Percentiles rank a stretch among this genome's conserved stretches.
These are phyloP conservation scores for Neocatenulostroma microsporum DNA, from an alignment of 2,329 filamentous ascomycete genomes.

Conservation along the genomic window DNA sequence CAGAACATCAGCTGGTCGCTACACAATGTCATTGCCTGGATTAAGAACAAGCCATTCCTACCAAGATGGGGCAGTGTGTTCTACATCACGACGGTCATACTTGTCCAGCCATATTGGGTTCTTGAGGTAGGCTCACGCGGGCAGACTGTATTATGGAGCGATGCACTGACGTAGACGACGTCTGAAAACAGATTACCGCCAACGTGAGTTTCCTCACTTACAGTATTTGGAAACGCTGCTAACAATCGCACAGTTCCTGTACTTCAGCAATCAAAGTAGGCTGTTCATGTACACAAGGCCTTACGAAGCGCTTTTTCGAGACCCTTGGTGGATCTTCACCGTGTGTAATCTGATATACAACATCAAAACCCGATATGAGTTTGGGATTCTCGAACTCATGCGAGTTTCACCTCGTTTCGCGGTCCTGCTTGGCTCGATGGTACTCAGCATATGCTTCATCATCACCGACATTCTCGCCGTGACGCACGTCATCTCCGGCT, in stretches of 20 bases:
- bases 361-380: constrained; percentile 55
- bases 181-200: constrained; percentile 1
- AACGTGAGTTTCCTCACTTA: neutral
- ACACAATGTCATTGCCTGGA: constrained; percentile 61
- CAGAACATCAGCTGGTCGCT: constrained; percentile 52
- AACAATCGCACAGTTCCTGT: constrained; percentile 32
- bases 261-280: constrained; percentile 39
- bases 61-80: constrained; percentile 38
- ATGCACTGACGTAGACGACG: no score
- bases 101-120: constrained; percentile 57
- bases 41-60: constrained; percentile 55
- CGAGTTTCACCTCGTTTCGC: constrained; percentile 57
- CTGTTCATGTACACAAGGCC: constrained; percentile 51
- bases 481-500: constrained; percentile 31
- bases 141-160: no score
- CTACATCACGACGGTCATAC: constrained; percentile 52
- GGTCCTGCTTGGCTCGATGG: constrained; percentile 54
- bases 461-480: constrained; percentile 55
- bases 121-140: constrained; percentile 58
- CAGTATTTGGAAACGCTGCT: constrained; percentile 4
- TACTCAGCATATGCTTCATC: constrained; percentile 53
- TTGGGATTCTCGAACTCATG: constrained; percentile 49
- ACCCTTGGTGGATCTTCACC: constrained; percentile 63
- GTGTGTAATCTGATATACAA: constrained; percentile 54
- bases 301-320: constrained; percentile 54